Conservation (phyloP, 257 asterid genomes). For the Nicotiana benthamiana region DNA sequence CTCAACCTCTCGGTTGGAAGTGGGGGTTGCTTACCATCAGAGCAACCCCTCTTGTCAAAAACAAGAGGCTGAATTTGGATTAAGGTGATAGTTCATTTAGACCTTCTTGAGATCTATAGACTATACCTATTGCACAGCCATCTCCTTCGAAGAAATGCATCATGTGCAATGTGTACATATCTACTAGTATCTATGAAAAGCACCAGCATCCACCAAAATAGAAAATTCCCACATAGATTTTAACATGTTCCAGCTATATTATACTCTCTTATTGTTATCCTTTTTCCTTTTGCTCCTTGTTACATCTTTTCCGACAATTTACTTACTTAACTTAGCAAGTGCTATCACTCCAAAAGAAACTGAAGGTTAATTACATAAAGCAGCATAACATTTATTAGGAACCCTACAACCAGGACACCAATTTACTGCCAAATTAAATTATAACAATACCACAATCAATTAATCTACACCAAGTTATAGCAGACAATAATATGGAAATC, state of each 20-base stretch:
- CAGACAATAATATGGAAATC: background rate
- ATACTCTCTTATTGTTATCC: background rate
- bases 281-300: background rate
- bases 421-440: background rate
- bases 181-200: background rate
- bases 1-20: too few relatives aligned
- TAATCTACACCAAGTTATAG: background rate
- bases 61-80: background rate
- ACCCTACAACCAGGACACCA: background rate
- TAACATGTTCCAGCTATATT: background rate
- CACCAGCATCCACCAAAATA: background rate
- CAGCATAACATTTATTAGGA: background rate
- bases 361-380: background rate
- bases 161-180: background rate
- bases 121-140: too few relatives aligned
- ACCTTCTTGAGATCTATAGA: too few relatives aligned
- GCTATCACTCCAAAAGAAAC: background rate
- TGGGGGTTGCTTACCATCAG: too few relatives aligned
- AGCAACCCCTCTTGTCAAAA: too few relatives aligned
- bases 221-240: background rate
- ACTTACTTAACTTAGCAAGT: background rate
- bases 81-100: background rate
- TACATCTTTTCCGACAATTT: background rate
- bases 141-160: background rate
- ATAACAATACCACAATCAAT: background rate